A percentile compares a stretch with the other conserved stretches of the same genome.
phyloP scores from a whole-genome alignment of 2,329 filamentous ascomycete genomes.

The Bipolaris zeicola region DNA sequence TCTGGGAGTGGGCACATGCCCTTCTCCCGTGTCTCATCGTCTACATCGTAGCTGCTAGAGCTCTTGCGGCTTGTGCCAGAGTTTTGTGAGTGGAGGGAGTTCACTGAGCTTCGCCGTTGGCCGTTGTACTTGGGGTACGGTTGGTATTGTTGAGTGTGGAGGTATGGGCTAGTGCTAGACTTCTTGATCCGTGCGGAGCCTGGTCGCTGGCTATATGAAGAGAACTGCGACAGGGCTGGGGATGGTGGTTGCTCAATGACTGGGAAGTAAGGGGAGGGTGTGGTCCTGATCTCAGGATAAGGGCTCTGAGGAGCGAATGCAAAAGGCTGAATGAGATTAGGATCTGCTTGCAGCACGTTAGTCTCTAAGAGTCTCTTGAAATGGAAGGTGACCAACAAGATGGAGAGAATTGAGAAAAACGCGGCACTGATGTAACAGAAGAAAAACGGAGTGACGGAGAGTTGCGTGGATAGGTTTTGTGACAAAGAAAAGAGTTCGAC shows the following conservation, averaged over 20 bases:
- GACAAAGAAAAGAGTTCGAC: constrained; percentile 36
- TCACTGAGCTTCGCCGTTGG: constrained; percentile 69
- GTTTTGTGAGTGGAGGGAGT: constrained; percentile 70
- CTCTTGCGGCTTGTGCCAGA: constrained; percentile 63
- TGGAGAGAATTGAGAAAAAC: constrained; percentile 22
- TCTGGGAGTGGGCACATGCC: constrained; percentile 80
- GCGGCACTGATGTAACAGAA: not conserved
- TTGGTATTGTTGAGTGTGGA: constrained; percentile 61
- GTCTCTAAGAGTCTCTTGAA: constrained; percentile 6
- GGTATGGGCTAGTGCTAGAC: constrained; percentile 70
- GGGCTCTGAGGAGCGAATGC: constrained; percentile 50
- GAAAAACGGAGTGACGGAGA: constrained; percentile 15
- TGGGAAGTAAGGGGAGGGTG: constrained; percentile 51
- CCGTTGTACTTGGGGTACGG: constrained; percentile 56
- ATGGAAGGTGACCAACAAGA: constrained; percentile 50
- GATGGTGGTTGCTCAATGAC: constrained; percentile 61
- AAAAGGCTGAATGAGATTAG: constrained; percentile 62
- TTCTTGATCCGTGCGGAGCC: constrained; percentile 53
- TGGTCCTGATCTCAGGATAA: constrained; percentile 49
- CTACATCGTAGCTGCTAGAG: constrained; percentile 46
- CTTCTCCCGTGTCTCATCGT: constrained; percentile 64
- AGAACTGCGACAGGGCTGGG: constrained; percentile 65
- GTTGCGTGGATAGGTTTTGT: constrained; percentile 29
- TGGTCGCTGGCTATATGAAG: constrained; percentile 51
- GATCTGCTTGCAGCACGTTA: constrained; percentile 54